phyloP scores from a whole-genome alignment of 2,329 filamentous ascomycete species.

The Fusarium lyarnte region DNA sequence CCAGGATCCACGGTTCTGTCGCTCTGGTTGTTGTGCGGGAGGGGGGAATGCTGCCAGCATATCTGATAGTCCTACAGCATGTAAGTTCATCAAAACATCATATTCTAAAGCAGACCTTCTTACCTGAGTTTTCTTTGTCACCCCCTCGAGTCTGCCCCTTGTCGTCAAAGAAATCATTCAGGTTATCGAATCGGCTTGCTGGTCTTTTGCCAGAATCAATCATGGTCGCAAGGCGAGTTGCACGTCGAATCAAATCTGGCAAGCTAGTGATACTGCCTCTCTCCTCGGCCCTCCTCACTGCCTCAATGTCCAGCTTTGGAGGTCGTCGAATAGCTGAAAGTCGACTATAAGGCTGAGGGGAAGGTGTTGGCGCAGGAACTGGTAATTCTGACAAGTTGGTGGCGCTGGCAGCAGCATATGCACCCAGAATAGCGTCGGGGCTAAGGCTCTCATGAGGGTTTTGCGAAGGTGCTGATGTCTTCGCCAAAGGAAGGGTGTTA shows the following conservation, averaged over 20 bases:
- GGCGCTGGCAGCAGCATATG: slow-evolving; percentile 60
- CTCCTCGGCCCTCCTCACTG: slow-evolving; percentile 81
- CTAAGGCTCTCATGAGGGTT: slow-evolving; percentile 44
- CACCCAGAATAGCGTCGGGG: slow-evolving; percentile 59
- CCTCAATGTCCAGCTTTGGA: slow-evolving; percentile 82
- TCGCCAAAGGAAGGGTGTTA: slow-evolving; percentile 50
- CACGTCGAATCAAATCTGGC: slow-evolving; percentile 88
- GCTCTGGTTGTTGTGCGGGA: slow-evolving; percentile 60
- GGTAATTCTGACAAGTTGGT: slow-evolving; percentile 51
- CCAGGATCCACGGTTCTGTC: slow-evolving; percentile 59
- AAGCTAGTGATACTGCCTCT: slow-evolving; percentile 92
- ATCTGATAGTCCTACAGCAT: slow-evolving; percentile 66
- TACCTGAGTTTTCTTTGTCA: slow-evolving; percentile 55
- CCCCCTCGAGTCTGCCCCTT: slow-evolving; percentile 51
- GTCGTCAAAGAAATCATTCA: slow-evolving; percentile 61
- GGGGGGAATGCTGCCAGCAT: slow-evolving; percentile 74
- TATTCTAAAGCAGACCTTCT: slow-evolving; percentile 28
- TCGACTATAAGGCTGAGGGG: slow-evolving; percentile 50
- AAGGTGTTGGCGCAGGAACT: slow-evolving; percentile 40
- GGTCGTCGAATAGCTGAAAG: slow-evolving; percentile 70
- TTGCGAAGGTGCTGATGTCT: slow-evolving; percentile 23
- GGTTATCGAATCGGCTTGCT: slow-evolving; percentile 65
- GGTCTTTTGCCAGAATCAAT: slow-evolving; percentile 82
- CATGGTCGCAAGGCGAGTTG: slow-evolving; percentile 85
- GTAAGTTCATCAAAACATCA: slow-evolving; percentile 54